Evolutionary conservation across 805 yeast species (phyloP).

Genomic region (Danielia reshetovae): DNA sequence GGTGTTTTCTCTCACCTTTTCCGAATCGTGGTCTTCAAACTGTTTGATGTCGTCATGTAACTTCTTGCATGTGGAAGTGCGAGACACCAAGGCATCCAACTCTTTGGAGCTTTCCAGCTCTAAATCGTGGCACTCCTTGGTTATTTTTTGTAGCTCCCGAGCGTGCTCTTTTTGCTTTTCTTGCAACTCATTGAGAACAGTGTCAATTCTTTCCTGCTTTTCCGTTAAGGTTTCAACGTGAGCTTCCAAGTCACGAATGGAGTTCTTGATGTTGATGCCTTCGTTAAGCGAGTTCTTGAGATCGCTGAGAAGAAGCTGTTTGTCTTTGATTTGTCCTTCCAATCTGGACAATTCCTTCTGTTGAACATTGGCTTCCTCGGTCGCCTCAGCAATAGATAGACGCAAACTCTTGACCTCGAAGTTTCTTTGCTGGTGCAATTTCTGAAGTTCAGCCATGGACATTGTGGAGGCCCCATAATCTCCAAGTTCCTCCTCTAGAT

Average conservation of each 20-base stretch:
- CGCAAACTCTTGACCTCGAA: constrained; percentile 41
- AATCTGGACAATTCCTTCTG: constrained; percentile 42
- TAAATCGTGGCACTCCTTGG: not conserved
- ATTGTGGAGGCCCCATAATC: constrained; percentile 33
- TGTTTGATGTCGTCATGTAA: constrained; percentile 9
- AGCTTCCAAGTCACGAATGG: constrained; percentile 32
- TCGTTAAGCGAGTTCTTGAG: constrained; percentile 51
- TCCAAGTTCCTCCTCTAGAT: constrained; percentile 30
- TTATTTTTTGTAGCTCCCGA: constrained; percentile 5
- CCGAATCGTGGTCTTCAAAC: constrained; percentile 20
- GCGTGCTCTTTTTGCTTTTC: constrained; percentile 2
- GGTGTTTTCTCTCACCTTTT: constrained; percentile 22
- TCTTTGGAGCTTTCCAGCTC: not conserved
- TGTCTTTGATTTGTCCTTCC: constrained; percentile 52
- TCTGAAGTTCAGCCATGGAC: constrained; percentile 46
- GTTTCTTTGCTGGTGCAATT: constrained; percentile 33
- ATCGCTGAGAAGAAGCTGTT: constrained; percentile 47
- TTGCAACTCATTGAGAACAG: constrained; percentile 4
- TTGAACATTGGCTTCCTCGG: constrained; percentile 41
- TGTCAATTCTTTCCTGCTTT: constrained; percentile 5
- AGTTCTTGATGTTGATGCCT: constrained; percentile 34
- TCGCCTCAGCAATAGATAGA: constrained; percentile 20
- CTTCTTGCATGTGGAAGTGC: not conserved
- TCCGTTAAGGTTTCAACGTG: constrained; percentile 15
- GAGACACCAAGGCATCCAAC: not conserved